A percentile compares a stretch with the other conserved stretches of the same genome.
Conservation (phyloP, 1,139 yeast genomes). For the Geotrichum siamense region DNA sequence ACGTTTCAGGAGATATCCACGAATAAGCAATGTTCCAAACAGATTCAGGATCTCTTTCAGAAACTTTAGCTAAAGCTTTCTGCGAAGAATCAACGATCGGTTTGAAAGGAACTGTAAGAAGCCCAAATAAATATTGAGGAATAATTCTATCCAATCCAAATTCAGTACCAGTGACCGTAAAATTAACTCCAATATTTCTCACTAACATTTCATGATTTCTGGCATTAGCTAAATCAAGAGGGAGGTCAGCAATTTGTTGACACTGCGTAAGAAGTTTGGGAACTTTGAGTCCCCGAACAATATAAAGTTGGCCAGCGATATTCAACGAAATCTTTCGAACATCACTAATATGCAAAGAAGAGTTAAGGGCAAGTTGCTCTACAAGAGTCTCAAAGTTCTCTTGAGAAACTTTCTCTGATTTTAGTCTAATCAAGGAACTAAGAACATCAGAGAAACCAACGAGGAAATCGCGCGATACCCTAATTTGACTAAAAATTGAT, state of each 20-base stretch:
- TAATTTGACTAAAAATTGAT: conserved; percentile 9
- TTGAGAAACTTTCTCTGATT: conserved; percentile 4
- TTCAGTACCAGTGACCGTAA: conserved; percentile 36
- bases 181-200: conserved; percentile 51
- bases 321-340: conserved; percentile 44
- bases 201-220: conserved; percentile 70
- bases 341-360: conserved; percentile 38
- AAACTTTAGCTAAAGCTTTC: conserved; percentile 49
- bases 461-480: conserved; percentile 17
- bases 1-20: conserved; percentile 15
- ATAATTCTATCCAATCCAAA: conserved; percentile 34
- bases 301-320: conserved; percentile 35
- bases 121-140: conserved; percentile 60
- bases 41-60: conserved; percentile 39
- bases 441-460: conserved; percentile 18
- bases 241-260: conserved; percentile 60
- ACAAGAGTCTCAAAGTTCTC: conserved; percentile 5
- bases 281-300: conserved; percentile 29
- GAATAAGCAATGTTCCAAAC: conserved; percentile 48
- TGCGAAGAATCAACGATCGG: conserved; percentile 79
- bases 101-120: conserved; percentile 66
- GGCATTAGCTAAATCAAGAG: conserved; percentile 59
- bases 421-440: conserved; percentile 9
- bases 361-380: conserved; percentile 7
- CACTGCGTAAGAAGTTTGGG: conserved; percentile 38